Conservation (phyloP, 371 early-diverging fungal genomes). For the Agmasoma carcini region DNA sequence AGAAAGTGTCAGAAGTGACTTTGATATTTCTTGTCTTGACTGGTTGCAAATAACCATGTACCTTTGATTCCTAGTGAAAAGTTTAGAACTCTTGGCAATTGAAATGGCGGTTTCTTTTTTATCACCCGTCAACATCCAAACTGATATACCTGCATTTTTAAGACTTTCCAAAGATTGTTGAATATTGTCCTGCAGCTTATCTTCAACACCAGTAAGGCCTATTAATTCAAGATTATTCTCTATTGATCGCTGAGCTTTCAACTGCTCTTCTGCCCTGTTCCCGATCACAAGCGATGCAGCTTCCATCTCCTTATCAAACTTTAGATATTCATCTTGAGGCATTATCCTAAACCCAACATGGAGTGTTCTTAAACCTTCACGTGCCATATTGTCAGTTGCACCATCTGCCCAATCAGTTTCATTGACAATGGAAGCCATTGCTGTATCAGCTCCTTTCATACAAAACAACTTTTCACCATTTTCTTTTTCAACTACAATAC, state of each 20-base stretch:
- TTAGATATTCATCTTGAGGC: slow-evolving; percentile 56
- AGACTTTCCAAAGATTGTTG: slow-evolving; percentile 72
- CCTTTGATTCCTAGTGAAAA: slow-evolving; percentile 59
- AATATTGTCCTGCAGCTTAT: slow-evolving; percentile 85
- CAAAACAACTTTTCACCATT: slow-evolving; percentile 62
- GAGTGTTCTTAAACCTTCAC: slow-evolving; percentile 92
- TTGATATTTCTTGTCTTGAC: slow-evolving; percentile 26
- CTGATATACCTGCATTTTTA: slow-evolving; percentile 79
- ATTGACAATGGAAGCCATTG: slow-evolving; percentile 74
- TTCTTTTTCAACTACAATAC: slow-evolving; percentile 66
- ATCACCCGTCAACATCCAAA: slow-evolving; percentile 99
- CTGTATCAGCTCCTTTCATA: slow-evolving; percentile 90
- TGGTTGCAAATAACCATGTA: slow-evolving; percentile 38
- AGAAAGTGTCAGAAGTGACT: slow-evolving; percentile 26
- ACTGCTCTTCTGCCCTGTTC: slow-evolving; percentile 61
- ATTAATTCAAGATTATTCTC: slow-evolving; percentile 74
- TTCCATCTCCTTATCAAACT: slow-evolving; percentile 29
- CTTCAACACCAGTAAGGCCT: slow-evolving; percentile 96
- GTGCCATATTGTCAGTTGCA: slow-evolving; percentile 92
- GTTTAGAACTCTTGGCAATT: slow-evolving; percentile 75
- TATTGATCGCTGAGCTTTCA: slow-evolving; percentile 59
- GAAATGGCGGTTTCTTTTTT: slow-evolving; percentile 97
- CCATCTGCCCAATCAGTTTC: slow-evolving; percentile 93
- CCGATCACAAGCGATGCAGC: slow-evolving; percentile 57
- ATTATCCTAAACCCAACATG: slow-evolving; percentile 73